Evolutionary conservation across 2,329 filamentous ascomycete species (phyloP), one percentile per base, ranked within the genome.

Genomic region (Hypoxylon sp.): DNA sequence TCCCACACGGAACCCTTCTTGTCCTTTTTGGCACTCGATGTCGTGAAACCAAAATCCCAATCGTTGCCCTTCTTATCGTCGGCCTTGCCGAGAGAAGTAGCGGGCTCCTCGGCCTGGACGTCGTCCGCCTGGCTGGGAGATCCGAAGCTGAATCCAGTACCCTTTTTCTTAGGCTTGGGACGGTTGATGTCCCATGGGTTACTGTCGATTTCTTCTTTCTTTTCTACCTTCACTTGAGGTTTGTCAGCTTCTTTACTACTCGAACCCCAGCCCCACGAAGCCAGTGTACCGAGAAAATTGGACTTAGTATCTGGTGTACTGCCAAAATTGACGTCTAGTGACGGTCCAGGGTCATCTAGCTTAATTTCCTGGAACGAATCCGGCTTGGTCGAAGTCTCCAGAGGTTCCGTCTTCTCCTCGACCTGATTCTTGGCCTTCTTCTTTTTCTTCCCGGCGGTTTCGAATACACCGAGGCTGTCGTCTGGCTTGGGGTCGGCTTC

Each of bases 361-460:
- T 85, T 89, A 63, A 92, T 85, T 23, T 91, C 87, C 40, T 89
- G 81, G 64, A 91, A 90, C n/a, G 80, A 75, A 53, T 83, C 81
- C 38, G 80, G 75, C 43, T 79, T 79, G 18, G 70, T 58, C 10
- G 69, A 37, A 31, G 64, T 52, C n/a, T 72, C 70, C 42, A 76
- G 64, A 4, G 69, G 63, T 31, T 73, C 75, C 21, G 65, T 51
- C 38, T 73, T 67, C 72, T 85, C 82, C 73, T 63, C 60, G 13
- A 46, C 43, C 26, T 31, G 48, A 18, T 20, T 52, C 23, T 55
- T 63, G 31, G 24, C 38, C 38, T 58, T 84, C 70, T 84, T 84
- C 72, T 86, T 86, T 69, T 84, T 85, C 58, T 77, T 78, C 58
- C 75, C 75, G 4, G 72, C 70, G 6, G 78, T 67, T 8, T 75